Evolutionary conservation across 176 grass and related monocot species (phyloP).

Genomic region (Musa troglodytarum): DNA sequence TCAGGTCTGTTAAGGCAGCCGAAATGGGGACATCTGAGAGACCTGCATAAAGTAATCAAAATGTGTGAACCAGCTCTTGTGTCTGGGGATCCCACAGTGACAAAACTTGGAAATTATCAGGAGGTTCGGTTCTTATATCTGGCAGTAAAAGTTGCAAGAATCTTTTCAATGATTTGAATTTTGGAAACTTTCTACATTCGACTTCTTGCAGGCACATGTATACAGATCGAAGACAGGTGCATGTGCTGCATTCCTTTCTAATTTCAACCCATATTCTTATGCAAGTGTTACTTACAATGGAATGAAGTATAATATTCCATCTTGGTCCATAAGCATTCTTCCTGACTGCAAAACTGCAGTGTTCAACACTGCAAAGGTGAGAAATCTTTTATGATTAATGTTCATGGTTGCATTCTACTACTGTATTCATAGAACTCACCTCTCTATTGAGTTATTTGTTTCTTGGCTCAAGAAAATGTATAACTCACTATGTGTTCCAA

Average conservation of each 20-base stretch:
- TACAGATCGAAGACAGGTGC: constrained; percentile 55
- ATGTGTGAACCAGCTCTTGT: constrained; percentile 47
- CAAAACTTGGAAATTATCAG: constrained; percentile 52
- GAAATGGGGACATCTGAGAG: constrained; percentile 93
- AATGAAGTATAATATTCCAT: constrained; percentile 45
- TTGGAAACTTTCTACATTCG: not conserved
- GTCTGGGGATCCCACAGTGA: constrained; percentile 47
- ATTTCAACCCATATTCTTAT: constrained; percentile 41
- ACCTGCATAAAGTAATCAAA: constrained; percentile 93
- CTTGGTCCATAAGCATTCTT: constrained; percentile 94
- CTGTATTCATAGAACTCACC: too few species aligned
- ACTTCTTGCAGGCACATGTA: constrained; percentile 51
- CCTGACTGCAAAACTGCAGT: constrained; percentile 74
- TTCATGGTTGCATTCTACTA: not conserved
- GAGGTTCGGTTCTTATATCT: constrained; percentile 34
- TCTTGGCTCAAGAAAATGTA: not conserved
- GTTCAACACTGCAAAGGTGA: constrained; percentile 89
- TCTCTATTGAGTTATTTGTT: not conserved
- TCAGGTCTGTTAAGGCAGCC: constrained; percentile 75
- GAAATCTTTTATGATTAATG: constrained; percentile 5
- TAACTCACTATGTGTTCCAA: not conserved
- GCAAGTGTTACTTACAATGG: constrained; percentile 58
- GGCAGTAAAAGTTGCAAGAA: not conserved
- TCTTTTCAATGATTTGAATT: not conserved
- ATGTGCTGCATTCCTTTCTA: constrained; percentile 79